Conservation (phyloP, 257 asterid species). For the Paulownia fortunei region DNA sequence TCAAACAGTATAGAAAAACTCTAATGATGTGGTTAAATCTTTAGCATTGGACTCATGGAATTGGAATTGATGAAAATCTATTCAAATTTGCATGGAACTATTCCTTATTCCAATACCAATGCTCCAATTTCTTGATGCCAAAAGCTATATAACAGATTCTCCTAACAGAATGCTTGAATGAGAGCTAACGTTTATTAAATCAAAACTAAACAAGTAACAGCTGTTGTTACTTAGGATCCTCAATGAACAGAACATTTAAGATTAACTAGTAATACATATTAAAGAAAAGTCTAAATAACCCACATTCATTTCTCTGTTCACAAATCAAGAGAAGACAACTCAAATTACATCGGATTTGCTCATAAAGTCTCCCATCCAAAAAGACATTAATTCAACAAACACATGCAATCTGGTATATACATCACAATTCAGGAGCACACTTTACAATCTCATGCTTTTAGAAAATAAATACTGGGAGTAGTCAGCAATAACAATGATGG, state of each 20-base stretch:
- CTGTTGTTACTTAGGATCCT: not conserved
- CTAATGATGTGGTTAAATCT: not conserved
- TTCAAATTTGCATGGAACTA: not conserved
- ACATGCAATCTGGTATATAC: not conserved
- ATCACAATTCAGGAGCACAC: not conserved
- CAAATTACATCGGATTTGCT: not conserved
- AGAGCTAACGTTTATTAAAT: not conserved
- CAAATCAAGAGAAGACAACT: not conserved
- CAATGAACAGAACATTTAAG: not conserved
- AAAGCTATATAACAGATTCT: not conserved
- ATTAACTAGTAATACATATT: not conserved
- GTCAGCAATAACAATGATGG: not conserved
- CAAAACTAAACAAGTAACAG: not conserved
- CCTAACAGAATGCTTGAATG: not conserved
- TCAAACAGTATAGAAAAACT: not conserved
- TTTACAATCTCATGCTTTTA: not conserved
- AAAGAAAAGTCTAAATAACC: constrained; percentile 8
- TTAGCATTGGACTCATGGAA: not conserved
- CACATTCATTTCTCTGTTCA: not conserved
- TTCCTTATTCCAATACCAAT: not conserved
- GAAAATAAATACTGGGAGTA: not conserved
- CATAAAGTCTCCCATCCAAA: not conserved
- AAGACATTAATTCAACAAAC: constrained; percentile 13
- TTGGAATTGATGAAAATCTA: not conserved
- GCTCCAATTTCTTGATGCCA: not conserved